Base-by-base conservation (phyloP, 345 rosid species). In the Gossypium mustelinum region DNA sequence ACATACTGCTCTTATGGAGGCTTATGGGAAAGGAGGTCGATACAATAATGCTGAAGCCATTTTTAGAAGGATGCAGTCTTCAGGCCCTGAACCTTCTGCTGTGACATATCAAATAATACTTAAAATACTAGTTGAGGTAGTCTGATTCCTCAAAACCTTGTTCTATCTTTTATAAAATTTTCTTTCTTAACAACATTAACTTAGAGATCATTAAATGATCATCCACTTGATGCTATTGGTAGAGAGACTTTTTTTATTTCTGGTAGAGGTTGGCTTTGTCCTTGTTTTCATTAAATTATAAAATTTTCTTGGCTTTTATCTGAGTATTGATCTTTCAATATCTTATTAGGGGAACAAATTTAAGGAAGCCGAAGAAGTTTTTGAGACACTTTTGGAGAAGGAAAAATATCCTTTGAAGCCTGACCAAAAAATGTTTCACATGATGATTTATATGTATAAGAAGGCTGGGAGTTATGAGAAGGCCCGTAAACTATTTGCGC, bases 81-180 rank as follows among this genome's bases (percentile, higher is more conserved):
- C 89, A 55, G 97, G 98, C 18, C 99, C 99, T 65, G 88, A 87
- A 79, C 99, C 99, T 70, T 95, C 99, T 62, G 94, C 94, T 74
- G 25, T 95, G 74, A 93, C 98, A 7, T 93, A 90, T 90, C 99
- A 95, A 84, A 89, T 95, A 64, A 89, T 93, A 68, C 90, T 95
- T 17, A 91, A 91, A 83, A 83, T 84, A 54, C 91, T 93, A 73
- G 97, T 95, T 25, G 91, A 93, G 85, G 97, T 91, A 80, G 65
- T 64, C 20, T 11, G 73, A 57, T 78, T 55, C 22, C 1, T 75
- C 72, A 17, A 68, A 51, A 51, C 9, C 27, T 12, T 43, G 48
- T 65, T 11, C n/a, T 63, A 20, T 66, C 16, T 18, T 43, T 12
- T 11, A 18, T n/a, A 45, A 16, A 22, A 22, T 22, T 50, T 25